These are phyloP conservation scores for Paragyromitra xinjiangensis DNA, from an alignment of 495 filamentous ascomycete species.

Conservation along the genomic window DNA sequence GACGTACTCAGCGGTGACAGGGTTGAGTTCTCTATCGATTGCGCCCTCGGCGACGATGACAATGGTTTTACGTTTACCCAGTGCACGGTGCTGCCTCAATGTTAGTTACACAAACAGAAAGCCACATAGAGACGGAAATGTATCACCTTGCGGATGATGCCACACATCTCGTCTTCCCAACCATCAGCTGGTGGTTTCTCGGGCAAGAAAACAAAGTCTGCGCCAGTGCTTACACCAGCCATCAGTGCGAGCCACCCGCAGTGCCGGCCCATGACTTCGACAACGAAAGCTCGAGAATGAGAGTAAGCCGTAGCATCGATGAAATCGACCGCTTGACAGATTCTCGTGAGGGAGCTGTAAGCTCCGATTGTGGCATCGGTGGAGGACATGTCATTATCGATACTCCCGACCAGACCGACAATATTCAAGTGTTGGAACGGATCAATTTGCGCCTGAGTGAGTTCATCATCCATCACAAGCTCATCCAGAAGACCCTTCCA, in stretches of 20 bases:
- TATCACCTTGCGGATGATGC: conserved; percentile 75
- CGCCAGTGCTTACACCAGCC: conserved; percentile 93
- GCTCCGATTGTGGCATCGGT: conserved; percentile 98
- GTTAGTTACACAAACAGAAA: conserved; percentile 58
- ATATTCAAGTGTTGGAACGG: conserved; percentile 88
- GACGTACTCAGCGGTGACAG: conserved; percentile 79
- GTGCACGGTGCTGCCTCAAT: conserved; percentile 75
- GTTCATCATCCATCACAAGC: conserved; percentile 73
- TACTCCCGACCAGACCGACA: conserved; percentile 93
- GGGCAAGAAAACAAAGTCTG: conserved; percentile 96
- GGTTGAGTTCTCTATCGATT: conserved; percentile 82
- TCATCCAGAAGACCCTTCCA: conserved; percentile 89
- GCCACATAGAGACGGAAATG: neutral
- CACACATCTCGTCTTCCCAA: conserved; percentile 91
- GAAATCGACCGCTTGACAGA: conserved; percentile 93
- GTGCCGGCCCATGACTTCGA: conserved; percentile 99
- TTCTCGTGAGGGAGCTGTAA: conserved; percentile 88
- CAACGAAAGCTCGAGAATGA: conserved; percentile 97
- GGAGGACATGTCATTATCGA: conserved; percentile 97
- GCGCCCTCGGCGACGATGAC: conserved; percentile 98
- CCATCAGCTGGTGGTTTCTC: conserved; percentile 89
- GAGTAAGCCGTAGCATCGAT: conserved; percentile 96
- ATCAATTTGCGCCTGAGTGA: conserved; percentile 73
- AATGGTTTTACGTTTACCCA: conserved; percentile 96
- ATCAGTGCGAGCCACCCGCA: conserved; percentile 98